Percentiles rank a stretch among this genome's conserved stretches.
Conservation (phyloP, 202 grass and related monocot genomes). For the Panicum virgatum region DNA sequence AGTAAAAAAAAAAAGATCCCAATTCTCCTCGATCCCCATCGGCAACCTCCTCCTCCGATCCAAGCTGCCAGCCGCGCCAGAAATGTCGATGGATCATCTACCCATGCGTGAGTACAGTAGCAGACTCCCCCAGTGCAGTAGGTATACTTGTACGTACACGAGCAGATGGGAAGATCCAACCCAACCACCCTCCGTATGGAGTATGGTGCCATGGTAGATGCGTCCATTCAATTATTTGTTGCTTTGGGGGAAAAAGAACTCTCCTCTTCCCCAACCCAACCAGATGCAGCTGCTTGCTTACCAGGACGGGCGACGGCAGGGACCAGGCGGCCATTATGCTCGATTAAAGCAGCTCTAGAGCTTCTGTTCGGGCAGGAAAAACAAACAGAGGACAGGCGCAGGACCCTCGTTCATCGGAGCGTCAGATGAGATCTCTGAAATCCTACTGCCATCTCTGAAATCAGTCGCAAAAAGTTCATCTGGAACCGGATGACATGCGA, state of each 20-base stretch:
- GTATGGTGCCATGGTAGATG: slow-evolving; percentile 19
- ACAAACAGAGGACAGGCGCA: too few species aligned
- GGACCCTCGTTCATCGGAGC: background rate
- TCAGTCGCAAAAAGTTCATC: background rate
- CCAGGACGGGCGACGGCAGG: background rate
- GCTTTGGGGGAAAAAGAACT: background rate
- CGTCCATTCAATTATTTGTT: background rate
- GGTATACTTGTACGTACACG: background rate
- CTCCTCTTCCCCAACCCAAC: background rate
- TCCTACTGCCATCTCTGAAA: too few species aligned
- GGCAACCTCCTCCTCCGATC: background rate
- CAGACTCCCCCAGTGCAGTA: background rate
- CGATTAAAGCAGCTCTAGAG: background rate
- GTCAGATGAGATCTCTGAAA: background rate
- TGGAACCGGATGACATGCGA: background rate
- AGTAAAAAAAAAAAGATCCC: background rate
- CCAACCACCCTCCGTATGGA: slow-evolving; percentile 22
- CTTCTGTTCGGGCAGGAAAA: background rate
- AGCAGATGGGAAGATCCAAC: background rate
- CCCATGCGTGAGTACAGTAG: background rate
- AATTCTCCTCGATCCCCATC: background rate
- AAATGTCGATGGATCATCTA: slow-evolving; percentile 10
- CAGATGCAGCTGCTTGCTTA: background rate
- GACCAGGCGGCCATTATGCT: slow-evolving; percentile 11
- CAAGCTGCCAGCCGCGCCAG: background rate